Base-by-base conservation (phyloP, 371 early-diverging fungal species). In the Aphelidium insulamus region DNA sequence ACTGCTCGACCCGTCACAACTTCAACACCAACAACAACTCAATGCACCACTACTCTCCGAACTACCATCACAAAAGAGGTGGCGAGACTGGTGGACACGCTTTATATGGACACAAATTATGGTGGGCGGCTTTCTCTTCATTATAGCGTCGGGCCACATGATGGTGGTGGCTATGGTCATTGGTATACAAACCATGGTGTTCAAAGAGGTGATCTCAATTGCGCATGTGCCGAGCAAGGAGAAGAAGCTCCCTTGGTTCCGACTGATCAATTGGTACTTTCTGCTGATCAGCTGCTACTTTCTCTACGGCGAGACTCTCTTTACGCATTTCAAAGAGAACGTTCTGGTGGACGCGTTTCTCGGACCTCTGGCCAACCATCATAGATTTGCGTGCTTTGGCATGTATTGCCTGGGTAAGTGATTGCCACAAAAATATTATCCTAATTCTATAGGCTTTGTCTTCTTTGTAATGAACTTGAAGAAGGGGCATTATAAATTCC, bases 251-350 rank as follows among this genome's bases (percentile, higher is more conserved):
- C 82, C 86, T 7, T 91, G 84, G 88, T 73, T 81, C 46, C 66
- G 88, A 25, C 69, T 83, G 10, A 62, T 88, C 66, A 82, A 88
- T 47, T 87, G 85, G 82, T 81, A 79, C 49, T 79, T 77, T 43
- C 53, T 94, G 37, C 51, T 72, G 23, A 66, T 72, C 31, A 78
- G 84, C 21, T 77, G 81, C 50, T 90, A 86, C 49, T 91, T 75
- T 39, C 57, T 92, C 28, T 92, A 85, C 40, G 91, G 91, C 24
- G 83, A 87, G 57, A 77, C 80, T 33, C 59, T 87, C 36, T 81
- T 86, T 37, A 72, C 78, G 36, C 74, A 77, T 44, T 90, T 75
- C 52, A 75, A 76, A 44, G 65, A 69, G 36, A 54, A 62, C 29
- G 65, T 78, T 25, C 57, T 74, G 45, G 73, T 73, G 15, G 82